A percentile compares a stretch with the other conserved stretches of the same genome.
These are phyloP conservation scores for Hemerocallis citrina DNA, from an alignment of 106 monocot species.

Conservation along the genomic window DNA sequence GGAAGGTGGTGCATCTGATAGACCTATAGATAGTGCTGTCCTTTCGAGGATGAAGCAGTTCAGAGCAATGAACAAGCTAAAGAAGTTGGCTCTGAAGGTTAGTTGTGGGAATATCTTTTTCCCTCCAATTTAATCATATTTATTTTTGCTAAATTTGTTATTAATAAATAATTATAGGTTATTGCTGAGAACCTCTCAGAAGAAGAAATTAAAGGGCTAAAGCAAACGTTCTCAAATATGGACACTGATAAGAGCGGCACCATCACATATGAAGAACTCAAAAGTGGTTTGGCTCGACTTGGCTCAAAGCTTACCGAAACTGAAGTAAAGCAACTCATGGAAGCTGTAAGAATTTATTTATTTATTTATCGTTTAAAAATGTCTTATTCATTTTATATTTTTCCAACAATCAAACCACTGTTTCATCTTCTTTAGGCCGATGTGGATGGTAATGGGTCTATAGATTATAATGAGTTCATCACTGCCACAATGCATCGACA, in stretches of 20 bases:
- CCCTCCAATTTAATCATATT: background rate
- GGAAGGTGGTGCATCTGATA: conserved; percentile 46
- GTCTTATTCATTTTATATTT: background rate
- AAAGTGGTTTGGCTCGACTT: conserved; percentile 36
- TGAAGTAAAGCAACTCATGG: conserved; percentile 57
- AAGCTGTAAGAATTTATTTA: conserved; percentile 23
- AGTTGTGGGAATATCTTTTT: background rate
- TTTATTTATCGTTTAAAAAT: background rate
- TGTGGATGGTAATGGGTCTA: conserved; percentile 47
- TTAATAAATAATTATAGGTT: conserved; percentile 14
- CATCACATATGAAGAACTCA: conserved; percentile 52
- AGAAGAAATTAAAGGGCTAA: conserved; percentile 51
- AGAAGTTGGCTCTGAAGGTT: conserved; percentile 44
- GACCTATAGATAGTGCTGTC: conserved; percentile 37
- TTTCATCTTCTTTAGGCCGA: conserved; percentile 31
- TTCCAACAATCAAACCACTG: background rate
- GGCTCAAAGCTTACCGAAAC: conserved; percentile 37
- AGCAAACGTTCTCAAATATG: conserved; percentile 48
- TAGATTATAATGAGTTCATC: conserved; percentile 61
- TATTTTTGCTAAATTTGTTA: background rate
- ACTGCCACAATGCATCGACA: conserved; percentile 60
- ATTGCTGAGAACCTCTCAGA: conserved; percentile 52
- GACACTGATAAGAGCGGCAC: conserved; percentile 45
- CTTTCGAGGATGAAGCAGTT: conserved; percentile 49
- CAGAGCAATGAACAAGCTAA: conserved; percentile 51